Evolutionary conservation across 352 stramenopile genomes (phyloP), one percentile per base, ranked within the genome.

Genomic region (Albugo laibachii): DNA sequence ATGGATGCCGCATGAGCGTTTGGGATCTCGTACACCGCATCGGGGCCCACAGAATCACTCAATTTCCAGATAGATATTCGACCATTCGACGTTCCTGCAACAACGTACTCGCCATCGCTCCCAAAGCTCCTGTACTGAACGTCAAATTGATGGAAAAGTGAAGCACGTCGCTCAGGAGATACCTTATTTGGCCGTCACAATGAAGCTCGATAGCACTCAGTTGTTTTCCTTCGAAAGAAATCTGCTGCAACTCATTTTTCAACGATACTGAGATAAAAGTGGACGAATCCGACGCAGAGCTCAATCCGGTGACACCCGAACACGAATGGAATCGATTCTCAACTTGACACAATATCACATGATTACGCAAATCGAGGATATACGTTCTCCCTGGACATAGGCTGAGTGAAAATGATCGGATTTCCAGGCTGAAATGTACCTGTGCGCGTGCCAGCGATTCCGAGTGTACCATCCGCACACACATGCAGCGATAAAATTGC

Each of bases 31-130:
- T 83, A 66, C 42, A 85, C 38, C 38, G 38, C 16, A 24, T 43
- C 38, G 3, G 16, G 16, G 0, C 62, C 61, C n/a, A 52, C 62
- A n/a, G 66, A 57, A 31, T 84, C 73, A 53, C 83, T 69, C 5
- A 91, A 61, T 47, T 84, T 84, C 77, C 77, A 91, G 54, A 87
- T 78, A 35, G 86, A 53, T 13, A 87, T 47, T 45, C 82, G 82
- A 49, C 77, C 77, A 1, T 66, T 83, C 10, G 73, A 70, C 11
- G 72, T 81, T 2, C 77, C 77, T 24, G 69, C 77, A 4, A 87
- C 62, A 3, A 75, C 77, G 40, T 76, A 87, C 49, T 83, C 70
- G 35, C 70, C 66, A 36, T 91, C 77, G 48, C 70, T 86, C 18
- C 80, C 75, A 36, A 91, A 72, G 48, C 72, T 87, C 35, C 74